phyloP scores from a whole-genome alignment of 768 basidiomycete species.

The Boletus fagicola region DNA sequence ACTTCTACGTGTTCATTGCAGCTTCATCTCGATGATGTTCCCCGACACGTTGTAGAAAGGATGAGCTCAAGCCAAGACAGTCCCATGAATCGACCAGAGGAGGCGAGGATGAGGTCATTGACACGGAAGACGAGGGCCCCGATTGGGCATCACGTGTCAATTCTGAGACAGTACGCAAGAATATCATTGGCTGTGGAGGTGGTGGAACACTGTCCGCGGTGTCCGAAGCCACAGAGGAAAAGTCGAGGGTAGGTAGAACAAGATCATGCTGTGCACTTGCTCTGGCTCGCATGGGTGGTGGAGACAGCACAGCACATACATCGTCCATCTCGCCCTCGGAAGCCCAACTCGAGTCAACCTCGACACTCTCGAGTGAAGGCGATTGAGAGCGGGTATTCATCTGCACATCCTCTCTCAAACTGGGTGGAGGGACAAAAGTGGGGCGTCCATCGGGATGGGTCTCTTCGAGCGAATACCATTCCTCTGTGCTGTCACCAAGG shows the following conservation, averaged over 20 bases:
- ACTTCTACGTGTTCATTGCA: background rate
- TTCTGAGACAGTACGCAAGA: conserved; percentile 27
- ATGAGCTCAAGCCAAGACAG: conserved; percentile 15
- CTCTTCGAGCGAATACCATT: conserved; percentile 78
- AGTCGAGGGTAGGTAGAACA: conserved; percentile 73
- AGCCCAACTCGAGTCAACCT: conserved; percentile 2
- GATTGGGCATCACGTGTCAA: conserved; percentile 13
- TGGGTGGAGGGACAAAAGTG: background rate
- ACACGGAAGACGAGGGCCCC: background rate
- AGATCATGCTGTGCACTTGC: conserved; percentile 65
- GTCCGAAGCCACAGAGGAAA: conserved; percentile 49
- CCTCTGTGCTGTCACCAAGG: conserved; percentile 67
- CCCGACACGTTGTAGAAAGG: conserved; percentile 15
- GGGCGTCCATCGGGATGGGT: conserved; percentile 21
- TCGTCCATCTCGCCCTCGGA: conserved; percentile 12
- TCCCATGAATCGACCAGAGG: conserved; percentile 23
- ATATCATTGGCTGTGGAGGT: conserved; percentile 16
- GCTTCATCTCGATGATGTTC: background rate
- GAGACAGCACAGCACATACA: conserved; percentile 4
- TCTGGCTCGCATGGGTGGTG: conserved; percentile 24
- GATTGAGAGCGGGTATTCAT: background rate
- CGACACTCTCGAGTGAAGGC: conserved; percentile 3
- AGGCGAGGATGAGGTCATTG: background rate
- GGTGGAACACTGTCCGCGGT: background rate
- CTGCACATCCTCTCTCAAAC: conserved; percentile 2